These are phyloP conservation scores for Lignosus rhinocerotis DNA, from an alignment of 1,284 basidiomycete species.

Conservation along the genomic window DNA sequence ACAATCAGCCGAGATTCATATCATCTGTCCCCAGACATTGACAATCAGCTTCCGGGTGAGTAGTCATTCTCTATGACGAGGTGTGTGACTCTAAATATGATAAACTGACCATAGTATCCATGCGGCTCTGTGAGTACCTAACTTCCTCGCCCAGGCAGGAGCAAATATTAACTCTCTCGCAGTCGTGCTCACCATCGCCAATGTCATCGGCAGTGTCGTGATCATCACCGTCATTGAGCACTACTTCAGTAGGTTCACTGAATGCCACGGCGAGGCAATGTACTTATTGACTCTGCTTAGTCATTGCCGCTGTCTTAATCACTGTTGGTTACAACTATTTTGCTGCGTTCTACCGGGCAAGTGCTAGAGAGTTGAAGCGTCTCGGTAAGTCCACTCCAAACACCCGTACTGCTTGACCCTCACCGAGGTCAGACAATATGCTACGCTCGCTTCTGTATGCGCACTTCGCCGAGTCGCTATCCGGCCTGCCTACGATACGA, in stretches of 20 bases:
- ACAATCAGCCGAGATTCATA: no score
- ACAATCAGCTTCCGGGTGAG: conserved; percentile 57
- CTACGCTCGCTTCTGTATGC: conserved; percentile 74
- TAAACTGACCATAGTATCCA: conserved; percentile 45
- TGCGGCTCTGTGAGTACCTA: conserved; percentile 56
- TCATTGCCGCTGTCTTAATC: conserved; percentile 52
- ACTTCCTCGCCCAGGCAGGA: background rate
- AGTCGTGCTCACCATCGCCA: conserved; percentile 54
- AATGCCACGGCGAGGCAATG: background rate
- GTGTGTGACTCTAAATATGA: background rate
- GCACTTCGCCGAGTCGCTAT: conserved; percentile 81
- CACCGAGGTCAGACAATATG: conserved; percentile 51
- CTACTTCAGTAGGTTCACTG: conserved; percentile 55
- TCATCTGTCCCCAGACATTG: conserved; percentile 45
- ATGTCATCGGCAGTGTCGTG: conserved; percentile 58
- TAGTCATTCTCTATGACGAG: background rate
- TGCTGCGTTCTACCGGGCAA: conserved; percentile 62
- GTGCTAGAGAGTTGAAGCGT: conserved; percentile 72
- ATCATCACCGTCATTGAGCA: conserved; percentile 71
- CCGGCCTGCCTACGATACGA: conserved; percentile 75
- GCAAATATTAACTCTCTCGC: background rate
- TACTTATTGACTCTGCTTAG: conserved; percentile 26
- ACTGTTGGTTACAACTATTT: conserved; percentile 56
- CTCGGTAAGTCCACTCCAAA: conserved; percentile 41
- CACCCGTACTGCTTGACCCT: background rate